Evolutionary conservation across 2,329 filamentous ascomycete genomes (phyloP), one percentile per base, ranked within the genome.

Genomic region (Fusarium globosum): DNA sequence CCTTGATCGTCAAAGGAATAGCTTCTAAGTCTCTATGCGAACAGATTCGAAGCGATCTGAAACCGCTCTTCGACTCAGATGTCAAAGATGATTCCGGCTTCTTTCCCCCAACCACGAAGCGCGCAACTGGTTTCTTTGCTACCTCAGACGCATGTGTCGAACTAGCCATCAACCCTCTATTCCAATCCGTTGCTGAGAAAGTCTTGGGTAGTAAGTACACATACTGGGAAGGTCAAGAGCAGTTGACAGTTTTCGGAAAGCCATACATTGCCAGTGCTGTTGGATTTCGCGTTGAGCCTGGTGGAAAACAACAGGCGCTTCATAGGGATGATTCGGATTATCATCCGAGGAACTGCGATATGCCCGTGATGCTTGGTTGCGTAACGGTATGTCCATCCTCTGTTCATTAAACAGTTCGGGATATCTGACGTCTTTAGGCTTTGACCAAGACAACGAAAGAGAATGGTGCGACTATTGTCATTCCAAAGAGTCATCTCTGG

Each of bases 1-100:
- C 48, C 8, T 35, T 51, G 30, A 51, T 51, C 0, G 0, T 51
- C 16, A 23, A 51, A 35, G 16, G 30, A 0, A 35, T 51, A 51
- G 48, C 21, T 1, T 51, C 48, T 0, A 35, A 35, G 1, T 2
- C 2, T 20, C 16, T 51, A 51, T 51, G 48, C 0, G 21, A 51
- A 2, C 12, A 51, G 6, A 51, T 51, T 0, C 0, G 30, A 20
- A 35, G 16, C 0, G 30, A 51, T 0, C 8, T 51, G 0, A 51
- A 51, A 6, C 30, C 48, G 0, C 30, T 51, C 0, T 51, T 51
- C 2, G 30, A 51, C 28, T 51, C 48, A 2, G 48, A 51, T 4
- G 48, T 51, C 30, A 51, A 51, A 23, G 48, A 51, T 35, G 48
- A 51, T 0, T 51, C 48, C 0, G 48, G 48, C 8, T 51, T 51